phyloP scores from a whole-genome alignment of 306 rosid species.

The Malus domestica region DNA sequence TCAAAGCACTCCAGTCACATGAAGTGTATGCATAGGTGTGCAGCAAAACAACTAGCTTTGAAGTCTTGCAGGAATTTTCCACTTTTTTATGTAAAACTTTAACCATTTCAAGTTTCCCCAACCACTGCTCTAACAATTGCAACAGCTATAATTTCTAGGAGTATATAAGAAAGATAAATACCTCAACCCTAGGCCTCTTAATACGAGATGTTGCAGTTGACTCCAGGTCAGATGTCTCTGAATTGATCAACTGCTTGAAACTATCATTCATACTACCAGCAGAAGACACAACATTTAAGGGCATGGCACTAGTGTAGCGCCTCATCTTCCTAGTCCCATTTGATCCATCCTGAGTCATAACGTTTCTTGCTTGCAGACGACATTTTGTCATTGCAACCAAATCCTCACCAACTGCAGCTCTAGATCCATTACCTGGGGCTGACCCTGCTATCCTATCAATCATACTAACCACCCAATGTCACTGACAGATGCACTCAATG shows the following conservation, averaged over 20 bases:
- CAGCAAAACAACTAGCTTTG: background rate
- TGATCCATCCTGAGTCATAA: slow-evolving; percentile 60
- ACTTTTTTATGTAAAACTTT: background rate
- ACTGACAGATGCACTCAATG: slow-evolving; percentile 69
- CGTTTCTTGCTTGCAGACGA: slow-evolving; percentile 72
- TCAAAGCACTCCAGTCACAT: background rate
- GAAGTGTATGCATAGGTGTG: background rate
- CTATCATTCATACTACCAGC: slow-evolving; percentile 56
- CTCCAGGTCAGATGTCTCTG: slow-evolving; percentile 64
- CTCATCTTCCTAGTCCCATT: slow-evolving; percentile 74
- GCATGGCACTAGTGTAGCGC: slow-evolving; percentile 71
- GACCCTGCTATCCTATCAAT: slow-evolving; percentile 92
- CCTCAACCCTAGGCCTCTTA: slow-evolving; percentile 74
- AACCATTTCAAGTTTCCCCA: background rate
- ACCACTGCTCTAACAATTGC: too few species aligned
- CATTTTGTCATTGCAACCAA: slow-evolving; percentile 89
- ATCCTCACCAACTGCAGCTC: slow-evolving; percentile 97
- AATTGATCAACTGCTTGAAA: slow-evolving; percentile 42
- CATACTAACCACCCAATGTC: slow-evolving; percentile 87
- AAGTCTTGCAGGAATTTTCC: background rate
- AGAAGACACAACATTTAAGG: slow-evolving; percentile 65
- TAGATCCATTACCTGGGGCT: slow-evolving; percentile 88
- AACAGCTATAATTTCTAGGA: background rate
- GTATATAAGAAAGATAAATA: slow-evolving; percentile 17
- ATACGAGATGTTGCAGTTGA: slow-evolving; percentile 65